Base-by-base conservation (phyloP, 2,329 filamentous ascomycete genomes). In the Harringtonia aguacate region DNA sequence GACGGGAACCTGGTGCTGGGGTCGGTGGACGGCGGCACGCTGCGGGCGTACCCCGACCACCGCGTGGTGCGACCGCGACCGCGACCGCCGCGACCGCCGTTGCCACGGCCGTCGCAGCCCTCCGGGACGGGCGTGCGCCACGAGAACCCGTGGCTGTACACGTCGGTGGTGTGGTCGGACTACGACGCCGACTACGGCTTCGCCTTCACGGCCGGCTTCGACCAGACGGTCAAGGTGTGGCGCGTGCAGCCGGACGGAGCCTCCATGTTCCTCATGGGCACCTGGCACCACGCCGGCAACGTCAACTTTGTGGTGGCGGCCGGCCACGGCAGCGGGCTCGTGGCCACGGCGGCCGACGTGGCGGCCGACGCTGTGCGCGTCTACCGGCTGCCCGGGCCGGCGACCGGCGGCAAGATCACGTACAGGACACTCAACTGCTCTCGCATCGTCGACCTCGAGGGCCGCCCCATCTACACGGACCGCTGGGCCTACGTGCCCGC, bases 401-500 rank as follows among this genome's bases (percentile, higher is more conserved):
- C 69, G 29, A 12, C 20, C 3, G 59, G 0, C 45, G 56, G 58
- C 1, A 44, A 50, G 1, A 69, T 65, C 49, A 41, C 53, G 0
- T 71, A 63, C 36, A 48, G 54, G 4, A 55, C 61, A 0, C 61
- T 69, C 24, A 70, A 68, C 1, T 72, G 68, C 51, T 59, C 63
- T 0, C 55, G 57, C 24, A 54, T 59, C 37, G 50, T 50, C 4
- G 54, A 61, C 35, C 43, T 46, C 30, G 50, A 55, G 24, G 61
- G 60, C 54, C 51, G 60, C 44, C 46, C 46, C 4, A 39, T 55
- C 46, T 53, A 50, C 34, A 61, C 50, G 3, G 66, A 70, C 9
- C 72, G 69, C 43, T 82, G 78, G 78, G 72, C 73, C 0, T 81
- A 81, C 52, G 77, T 67, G 46, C 78, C 78, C 1, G 73, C 78